A percentile compares a stretch with the other conserved stretches of the same genome.
phyloP scores from a whole-genome alignment of 2,329 filamentous ascomycete genomes.

The Ilyonectria mors-panacis region DNA sequence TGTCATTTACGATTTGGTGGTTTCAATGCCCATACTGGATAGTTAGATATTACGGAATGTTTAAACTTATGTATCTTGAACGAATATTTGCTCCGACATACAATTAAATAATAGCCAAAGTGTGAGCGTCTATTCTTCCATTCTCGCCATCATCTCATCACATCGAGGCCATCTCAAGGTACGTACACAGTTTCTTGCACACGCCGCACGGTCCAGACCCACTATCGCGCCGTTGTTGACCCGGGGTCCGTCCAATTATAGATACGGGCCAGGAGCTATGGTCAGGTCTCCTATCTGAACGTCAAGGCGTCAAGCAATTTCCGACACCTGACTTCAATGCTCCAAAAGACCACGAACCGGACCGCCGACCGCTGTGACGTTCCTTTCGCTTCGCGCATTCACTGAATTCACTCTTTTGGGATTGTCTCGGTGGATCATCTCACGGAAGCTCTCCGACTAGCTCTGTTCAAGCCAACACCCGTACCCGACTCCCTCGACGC shows the following conservation, averaged over 20 bases:
- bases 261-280: conserved; percentile 23
- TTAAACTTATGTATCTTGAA: no score
- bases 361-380: conserved; percentile 1
- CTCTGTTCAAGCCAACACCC: not conserved
- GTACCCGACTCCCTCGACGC: conserved; percentile 47
- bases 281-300: conserved; percentile 21
- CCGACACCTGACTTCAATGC: conserved; percentile 10
- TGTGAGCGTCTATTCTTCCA: not conserved
- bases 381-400: conserved; percentile 6
- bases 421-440: not conserved
- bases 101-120: no score
- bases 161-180: not conserved
- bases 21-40: not conserved
- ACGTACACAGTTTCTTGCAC: not conserved
- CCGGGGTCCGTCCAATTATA: conserved; percentile 18
- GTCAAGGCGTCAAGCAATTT: conserved; percentile 19
- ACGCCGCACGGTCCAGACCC: not conserved
- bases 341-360: conserved; percentile 17
- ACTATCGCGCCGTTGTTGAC: conserved; percentile 19
- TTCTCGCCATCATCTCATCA: no score
- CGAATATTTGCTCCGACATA: no score
- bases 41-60: no score
- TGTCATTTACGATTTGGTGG: not conserved
- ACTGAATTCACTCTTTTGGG: conserved; percentile 3
- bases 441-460: not conserved